Conservation (phyloP, 345 rosid genomes). For the Citrus reticulata region DNA sequence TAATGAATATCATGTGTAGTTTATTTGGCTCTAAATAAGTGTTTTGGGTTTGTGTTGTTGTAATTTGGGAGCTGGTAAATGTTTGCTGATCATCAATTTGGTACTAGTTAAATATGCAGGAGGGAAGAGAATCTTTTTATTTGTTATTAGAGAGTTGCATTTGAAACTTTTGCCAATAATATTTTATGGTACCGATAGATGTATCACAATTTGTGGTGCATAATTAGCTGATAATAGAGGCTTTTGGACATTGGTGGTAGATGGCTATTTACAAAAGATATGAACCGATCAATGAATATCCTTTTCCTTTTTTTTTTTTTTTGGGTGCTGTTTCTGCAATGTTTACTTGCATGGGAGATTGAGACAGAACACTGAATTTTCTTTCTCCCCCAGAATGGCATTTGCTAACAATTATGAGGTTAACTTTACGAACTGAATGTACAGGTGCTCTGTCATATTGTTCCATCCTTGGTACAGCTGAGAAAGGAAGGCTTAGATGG, state of each 20-base stretch:
- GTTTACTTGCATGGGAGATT: background rate
- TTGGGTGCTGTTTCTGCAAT: background rate
- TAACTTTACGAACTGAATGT: conserved; percentile 12
- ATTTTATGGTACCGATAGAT: background rate
- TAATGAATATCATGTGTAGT: background rate
- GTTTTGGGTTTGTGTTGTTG: background rate
- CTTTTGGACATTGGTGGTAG: background rate
- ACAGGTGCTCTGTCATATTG: conserved; percentile 83
- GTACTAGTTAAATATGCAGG: background rate
- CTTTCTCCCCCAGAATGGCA: background rate
- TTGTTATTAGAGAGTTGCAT: background rate
- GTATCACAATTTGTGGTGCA: background rate
- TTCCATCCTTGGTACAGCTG: conserved; percentile 90
- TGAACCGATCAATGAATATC: background rate
- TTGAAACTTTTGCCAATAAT: background rate
- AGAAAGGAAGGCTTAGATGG: conserved; percentile 98
- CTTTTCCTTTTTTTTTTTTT: background rate
- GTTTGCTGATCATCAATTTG: background rate
- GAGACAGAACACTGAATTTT: background rate
- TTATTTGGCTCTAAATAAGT: background rate
- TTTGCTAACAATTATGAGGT: background rate
- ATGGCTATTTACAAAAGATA: background rate
- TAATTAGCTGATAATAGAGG: background rate
- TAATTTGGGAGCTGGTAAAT: background rate
- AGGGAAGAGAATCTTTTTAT: background rate